Evolutionary conservation across 306 rosid species (phyloP), one percentile per base, ranked within the genome.

Genomic region (Dalbergia cochinchinensis): DNA sequence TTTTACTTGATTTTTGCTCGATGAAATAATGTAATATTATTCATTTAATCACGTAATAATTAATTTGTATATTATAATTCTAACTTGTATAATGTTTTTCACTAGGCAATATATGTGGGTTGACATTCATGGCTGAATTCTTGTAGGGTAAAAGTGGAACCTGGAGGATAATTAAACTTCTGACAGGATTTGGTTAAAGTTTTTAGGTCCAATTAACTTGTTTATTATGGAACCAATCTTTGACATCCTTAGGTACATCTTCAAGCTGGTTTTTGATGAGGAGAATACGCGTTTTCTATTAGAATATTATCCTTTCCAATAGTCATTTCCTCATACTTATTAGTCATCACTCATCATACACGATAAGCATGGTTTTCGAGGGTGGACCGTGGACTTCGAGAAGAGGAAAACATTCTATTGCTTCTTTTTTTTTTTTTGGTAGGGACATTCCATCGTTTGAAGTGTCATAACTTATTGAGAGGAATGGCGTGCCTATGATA

Each of bases 351-450:
- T 68, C 58, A 20, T 42, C 42, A 22, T 47, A 4, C 44, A 26
- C 22, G 62, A 14, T 70, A 15, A 31, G 33, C 14, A 51, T 71
- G 63, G 20, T 33, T 51, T 71, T 16, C 11, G 15, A 26, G 34
- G 39, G 61, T 53, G 64, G 62, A 51, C 7, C 4, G 75, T 51
- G 45, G 15, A 51, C n/a, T 70, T 51, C 47, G 15, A 48, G 60
- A 48, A 37, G 41, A 37, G 0, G 39, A 35, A 4, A 35, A 35
- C 39, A 35, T 35, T 35, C 26, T 22, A n/a, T n/a, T n/a, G n/a
- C n/a, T n/a, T n/a, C n/a, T 26, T 1, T 26, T 26, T 26, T 26
- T 26, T 26, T 26, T 26, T 26, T 26, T 26, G 2, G 2, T 2
- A 0, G 3, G 31, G 31, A 26, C 31, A 26, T 26, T 45, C 50